Conservation (phyloP, 306 rosid species). For the Ceratonia siliqua region DNA sequence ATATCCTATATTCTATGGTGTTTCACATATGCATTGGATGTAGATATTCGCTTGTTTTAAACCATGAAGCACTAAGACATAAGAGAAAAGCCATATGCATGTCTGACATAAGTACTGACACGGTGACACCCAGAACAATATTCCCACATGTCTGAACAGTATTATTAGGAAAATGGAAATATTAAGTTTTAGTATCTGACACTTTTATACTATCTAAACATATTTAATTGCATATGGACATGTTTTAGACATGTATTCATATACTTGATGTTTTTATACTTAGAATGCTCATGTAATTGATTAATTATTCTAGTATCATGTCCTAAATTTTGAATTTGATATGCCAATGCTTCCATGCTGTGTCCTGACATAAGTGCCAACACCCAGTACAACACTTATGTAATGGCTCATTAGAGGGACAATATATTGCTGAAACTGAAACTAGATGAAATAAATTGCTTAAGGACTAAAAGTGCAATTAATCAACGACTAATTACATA, state of each 20-base stretch:
- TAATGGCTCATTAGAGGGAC: too few species aligned
- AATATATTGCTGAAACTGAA: too few species aligned
- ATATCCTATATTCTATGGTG: not conserved
- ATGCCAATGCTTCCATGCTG: not conserved
- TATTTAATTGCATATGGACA: not conserved
- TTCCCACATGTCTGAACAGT: not conserved
- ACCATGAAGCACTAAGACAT: not conserved
- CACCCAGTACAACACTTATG: too few species aligned
- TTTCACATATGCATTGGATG: not conserved
- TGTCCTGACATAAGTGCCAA: not conserved
- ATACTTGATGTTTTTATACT: not conserved
- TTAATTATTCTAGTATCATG: not conserved
- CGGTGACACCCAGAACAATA: not conserved
- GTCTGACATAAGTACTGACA: not conserved
- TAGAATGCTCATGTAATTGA: not conserved
- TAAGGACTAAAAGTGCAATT: too few species aligned
- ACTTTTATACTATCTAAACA: not conserved
- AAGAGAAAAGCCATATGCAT: not conserved
- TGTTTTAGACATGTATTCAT: not conserved
- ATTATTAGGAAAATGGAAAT: not conserved
- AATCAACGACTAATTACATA: not conserved
- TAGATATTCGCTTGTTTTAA: constrained; percentile 8
- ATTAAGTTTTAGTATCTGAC: not conserved
- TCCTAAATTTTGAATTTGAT: not conserved
- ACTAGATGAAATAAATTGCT: too few species aligned